Percentiles rank a stretch among this genome's conserved stretches.
Evolutionary conservation across 1,284 basidiomycete species (phyloP).

Genomic region (Lignosus rhinocerotis): DNA sequence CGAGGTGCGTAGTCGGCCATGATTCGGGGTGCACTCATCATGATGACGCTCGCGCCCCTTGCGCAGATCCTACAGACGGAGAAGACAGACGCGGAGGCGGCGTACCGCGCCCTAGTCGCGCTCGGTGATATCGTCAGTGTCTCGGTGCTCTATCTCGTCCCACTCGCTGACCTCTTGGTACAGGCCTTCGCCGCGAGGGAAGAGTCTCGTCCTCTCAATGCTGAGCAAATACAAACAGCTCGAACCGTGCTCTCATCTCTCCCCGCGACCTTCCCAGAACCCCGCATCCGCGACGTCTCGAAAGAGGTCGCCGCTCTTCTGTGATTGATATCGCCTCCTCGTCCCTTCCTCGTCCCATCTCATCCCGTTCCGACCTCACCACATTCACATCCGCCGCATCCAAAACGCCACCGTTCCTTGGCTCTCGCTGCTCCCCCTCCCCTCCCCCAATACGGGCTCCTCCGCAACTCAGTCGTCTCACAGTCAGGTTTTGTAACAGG

Average conservation of each 20-base stretch:
- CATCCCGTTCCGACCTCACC: not conserved
- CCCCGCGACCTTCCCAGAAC: conserved; percentile 52
- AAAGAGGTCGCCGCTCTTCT: conserved; percentile 46
- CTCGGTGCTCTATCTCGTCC: not conserved
- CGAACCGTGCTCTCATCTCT: conserved; percentile 42
- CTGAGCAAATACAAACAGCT: conserved; percentile 42
- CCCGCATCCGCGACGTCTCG: conserved; percentile 53
- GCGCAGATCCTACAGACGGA: conserved; percentile 66
- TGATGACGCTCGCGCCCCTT: not conserved
- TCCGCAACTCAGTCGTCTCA: not conserved
- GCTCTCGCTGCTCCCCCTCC: not conserved
- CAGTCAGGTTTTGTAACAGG: not conserved
- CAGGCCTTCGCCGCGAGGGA: conserved; percentile 53
- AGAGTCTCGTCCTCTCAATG: conserved; percentile 37
- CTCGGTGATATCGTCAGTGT: conserved; percentile 72
- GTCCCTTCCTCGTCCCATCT: not conserved
- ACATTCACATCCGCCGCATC: not conserved
- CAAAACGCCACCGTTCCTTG: not conserved
- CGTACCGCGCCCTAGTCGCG: conserved; percentile 84
- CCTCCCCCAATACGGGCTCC: not conserved
- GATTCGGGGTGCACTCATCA: conserved; percentile 3
- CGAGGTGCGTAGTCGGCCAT: conserved; percentile 39
- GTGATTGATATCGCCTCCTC: not conserved
- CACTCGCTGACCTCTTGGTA: not conserved
- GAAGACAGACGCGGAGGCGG: conserved; percentile 76